Evolutionary conservation across 2,329 filamentous ascomycete genomes (phyloP), one percentile per base, ranked within the genome.

Genomic region (Stemphylium beticola): DNA sequence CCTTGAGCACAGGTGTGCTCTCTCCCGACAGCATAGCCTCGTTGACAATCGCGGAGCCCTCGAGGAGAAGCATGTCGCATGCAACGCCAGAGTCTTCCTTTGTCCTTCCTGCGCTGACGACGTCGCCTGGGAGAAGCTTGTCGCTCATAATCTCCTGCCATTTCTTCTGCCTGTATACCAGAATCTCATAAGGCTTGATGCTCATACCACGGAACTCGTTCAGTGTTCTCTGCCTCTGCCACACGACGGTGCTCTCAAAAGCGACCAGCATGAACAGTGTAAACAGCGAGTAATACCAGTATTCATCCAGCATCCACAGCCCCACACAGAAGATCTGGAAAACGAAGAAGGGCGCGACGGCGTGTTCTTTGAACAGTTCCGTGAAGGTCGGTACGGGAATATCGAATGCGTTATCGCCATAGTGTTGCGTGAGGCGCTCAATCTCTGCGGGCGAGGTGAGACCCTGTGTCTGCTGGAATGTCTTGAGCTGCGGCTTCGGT

Each of bases 211-310:
- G 91, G 81, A 99, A 99, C 78, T 99, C 95, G 72, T 85, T 96
- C 63, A 99, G 79, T 2, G 96, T 99, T 65, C 93, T 86, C 83
- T 99, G 95, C 57, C 95, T 88, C 80, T 99, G 95, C 96, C 95
- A 99, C 14, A 99, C 96, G 33, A 99, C 96, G 2, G 95, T 99
- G 76, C 93, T 97, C 81, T 99, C 95, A 67, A 99, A 99, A 55
- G 87, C 88, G 64, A 99, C 92, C 51, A 99, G 86, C 96, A 99
- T 99, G 80, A 98, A 93, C 18, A 99, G 87, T 0, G 96, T 99
- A 78, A 99, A 99, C 17, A 99, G 85, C 58, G 95, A 98, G 80
- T 99, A 99, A 82, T 99, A 99, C 95, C 96, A 99, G 79, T 98
- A 99, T 78, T 99, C 96, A 73, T 99, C 95, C 73, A 99, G 81